phyloP scores from a whole-genome alignment of 2,329 filamentous ascomycete genomes.

The Neofusicoccum sp. region DNA sequence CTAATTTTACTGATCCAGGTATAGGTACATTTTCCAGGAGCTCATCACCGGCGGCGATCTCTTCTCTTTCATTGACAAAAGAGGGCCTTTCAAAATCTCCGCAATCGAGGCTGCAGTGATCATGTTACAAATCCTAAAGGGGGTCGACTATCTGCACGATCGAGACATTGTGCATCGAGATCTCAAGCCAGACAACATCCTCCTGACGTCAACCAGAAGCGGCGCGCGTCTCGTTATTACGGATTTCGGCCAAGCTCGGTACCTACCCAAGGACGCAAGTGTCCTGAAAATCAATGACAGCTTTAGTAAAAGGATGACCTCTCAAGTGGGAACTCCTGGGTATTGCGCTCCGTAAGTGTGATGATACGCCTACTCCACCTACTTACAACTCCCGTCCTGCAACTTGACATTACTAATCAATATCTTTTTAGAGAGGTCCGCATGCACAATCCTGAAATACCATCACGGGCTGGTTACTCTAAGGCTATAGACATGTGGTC shows the following conservation, averaged over 20 bases:
- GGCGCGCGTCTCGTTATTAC: conserved; percentile 57
- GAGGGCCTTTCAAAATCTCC: conserved; percentile 42
- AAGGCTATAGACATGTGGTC: conserved; percentile 63
- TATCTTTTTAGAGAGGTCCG: conserved; percentile 34
- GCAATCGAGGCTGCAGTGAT: conserved; percentile 56
- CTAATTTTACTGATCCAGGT: neutral
- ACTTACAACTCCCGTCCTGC: neutral
- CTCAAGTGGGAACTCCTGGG: conserved; percentile 55
- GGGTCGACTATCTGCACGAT: conserved; percentile 57
- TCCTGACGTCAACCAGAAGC: conserved; percentile 54
- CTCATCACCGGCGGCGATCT: conserved; percentile 60
- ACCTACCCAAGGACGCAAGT: conserved; percentile 25
- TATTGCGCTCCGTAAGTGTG: conserved; percentile 55
- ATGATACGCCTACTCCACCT: neutral
- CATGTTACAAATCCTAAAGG: conserved; percentile 55
- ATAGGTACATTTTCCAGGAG: conserved; percentile 61
- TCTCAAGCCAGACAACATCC: conserved; percentile 63
- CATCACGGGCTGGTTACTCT: conserved; percentile 49
- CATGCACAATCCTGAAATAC: conserved; percentile 27
- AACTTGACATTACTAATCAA: no score
- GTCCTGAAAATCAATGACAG: neutral
- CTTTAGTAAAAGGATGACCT: conserved; percentile 47
- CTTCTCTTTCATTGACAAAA: conserved; percentile 57
- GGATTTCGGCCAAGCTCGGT: conserved; percentile 59
- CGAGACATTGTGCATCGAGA: conserved; percentile 59